Evolutionary conservation across 2,329 filamentous ascomycete genomes (phyloP), one percentile per base, ranked within the genome.

Genomic region (Corniculantispora saksenae): DNA sequence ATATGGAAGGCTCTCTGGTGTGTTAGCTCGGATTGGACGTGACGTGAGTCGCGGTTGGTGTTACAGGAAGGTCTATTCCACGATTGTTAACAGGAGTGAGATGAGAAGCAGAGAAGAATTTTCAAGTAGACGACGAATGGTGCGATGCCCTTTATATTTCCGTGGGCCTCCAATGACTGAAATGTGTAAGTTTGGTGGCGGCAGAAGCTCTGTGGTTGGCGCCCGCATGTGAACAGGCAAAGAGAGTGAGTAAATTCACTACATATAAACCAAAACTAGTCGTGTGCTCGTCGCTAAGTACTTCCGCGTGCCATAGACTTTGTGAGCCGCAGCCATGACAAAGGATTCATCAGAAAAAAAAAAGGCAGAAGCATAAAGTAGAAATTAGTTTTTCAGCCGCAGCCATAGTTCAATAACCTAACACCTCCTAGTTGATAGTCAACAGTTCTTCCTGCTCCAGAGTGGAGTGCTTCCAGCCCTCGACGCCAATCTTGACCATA

Each of bases 381-480:
- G n/a, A n/a, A n/a, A n/a, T n/a, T n/a, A n/a, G 6, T 32, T 32
- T 43, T 13, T 13, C 10, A 25, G 25, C 25, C 32, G 5, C 43
- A 32, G 23, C 40, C 9, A 43, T 2, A 12, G 15, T 23, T n/a
- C 19, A 35, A 32, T 15, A 23, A n/a, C 29, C 12, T n/a, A 27
- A 32, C n/a, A n/a, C 12, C 19, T 23, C 35, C n/a, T 53, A 55
- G 3, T 32, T 7, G 21, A 62, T 21, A 10, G 35, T 43, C 8
- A 62, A n/a, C 59, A 66, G 53, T 9, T 43, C 69, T 23, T 75
- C 72, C 5, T 75, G 77, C 63, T 78, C 77, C 9, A 80, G 63
- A 13, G 79, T 72, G 27, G 73, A 68, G 10, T 75, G 74, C 54
- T 75, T 73, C 64, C 71, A 73, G 0, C 79, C 80, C 8, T 80